These are phyloP conservation scores for Hypholoma fasciculare DNA, from an alignment of 768 basidiomycete genomes.

Conservation along the genomic window DNA sequence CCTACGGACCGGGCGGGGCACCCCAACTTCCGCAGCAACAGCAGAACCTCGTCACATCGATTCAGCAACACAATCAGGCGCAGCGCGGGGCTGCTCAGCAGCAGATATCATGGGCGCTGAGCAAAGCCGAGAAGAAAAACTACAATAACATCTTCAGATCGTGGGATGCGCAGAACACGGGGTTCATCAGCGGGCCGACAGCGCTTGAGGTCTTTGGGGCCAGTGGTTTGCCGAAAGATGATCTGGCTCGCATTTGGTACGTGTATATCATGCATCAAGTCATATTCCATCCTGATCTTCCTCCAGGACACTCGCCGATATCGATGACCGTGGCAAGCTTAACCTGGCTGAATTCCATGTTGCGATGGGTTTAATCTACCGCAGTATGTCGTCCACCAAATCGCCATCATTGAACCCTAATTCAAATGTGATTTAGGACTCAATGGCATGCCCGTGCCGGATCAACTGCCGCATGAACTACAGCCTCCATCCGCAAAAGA, in stretches of 20 bases:
- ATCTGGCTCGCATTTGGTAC: slow-evolving; percentile 92
- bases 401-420: neutral
- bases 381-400: slow-evolving; percentile 60
- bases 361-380: slow-evolving; percentile 97
- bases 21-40: slow-evolving; percentile 72
- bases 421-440: slow-evolving; percentile 52
- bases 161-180: slow-evolving; percentile 84
- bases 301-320: slow-evolving; percentile 86
- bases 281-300: slow-evolving; percentile 1
- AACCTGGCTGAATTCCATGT: slow-evolving; percentile 97
- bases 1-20: slow-evolving; percentile 56
- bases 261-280: slow-evolving; percentile 23
- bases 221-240: slow-evolving; percentile 86
- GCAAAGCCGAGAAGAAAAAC: slow-evolving; percentile 90
- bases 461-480: slow-evolving; percentile 83
- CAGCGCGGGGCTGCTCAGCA: slow-evolving; percentile 64
- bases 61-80: slow-evolving; percentile 84
- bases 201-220: slow-evolving; percentile 94
- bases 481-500: slow-evolving; percentile 90
- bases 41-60: slow-evolving; percentile 75
- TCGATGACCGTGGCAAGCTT: slow-evolving; percentile 91
- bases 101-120: slow-evolving; percentile 83
- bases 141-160: slow-evolving; percentile 96
- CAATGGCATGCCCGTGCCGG: slow-evolving; percentile 91
- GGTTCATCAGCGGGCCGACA: slow-evolving; percentile 83